Evolutionary conservation across 768 basidiomycete genomes (phyloP).

Genomic region (Trametes coccinea): DNA sequence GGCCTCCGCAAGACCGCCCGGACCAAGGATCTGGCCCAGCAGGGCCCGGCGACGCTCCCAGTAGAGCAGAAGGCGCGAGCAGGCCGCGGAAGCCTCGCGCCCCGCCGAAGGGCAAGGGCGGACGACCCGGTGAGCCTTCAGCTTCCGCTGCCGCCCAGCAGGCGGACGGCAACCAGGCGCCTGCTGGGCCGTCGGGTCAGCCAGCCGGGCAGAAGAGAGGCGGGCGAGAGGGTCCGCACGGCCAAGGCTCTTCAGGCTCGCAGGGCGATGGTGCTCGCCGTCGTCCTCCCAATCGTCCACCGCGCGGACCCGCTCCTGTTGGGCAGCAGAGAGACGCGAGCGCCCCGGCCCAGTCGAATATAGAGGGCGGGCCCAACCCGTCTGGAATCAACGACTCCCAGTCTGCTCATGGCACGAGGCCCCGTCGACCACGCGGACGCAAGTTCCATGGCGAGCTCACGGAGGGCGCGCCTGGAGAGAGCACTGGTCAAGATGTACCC

Average conservation of each 20-base stretch:
- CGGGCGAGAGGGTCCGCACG: background rate
- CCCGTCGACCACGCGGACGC: slow-evolving; percentile 11
- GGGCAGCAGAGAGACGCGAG: background rate
- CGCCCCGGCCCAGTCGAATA: too few relatives aligned
- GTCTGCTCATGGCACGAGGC: background rate
- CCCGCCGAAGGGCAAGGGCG: background rate
- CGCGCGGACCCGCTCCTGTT: background rate
- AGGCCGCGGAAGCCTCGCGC: slow-evolving; percentile 22
- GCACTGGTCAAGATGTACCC: background rate
- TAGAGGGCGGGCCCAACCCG: too few relatives aligned
- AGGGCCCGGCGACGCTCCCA: background rate
- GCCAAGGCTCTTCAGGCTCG: background rate
- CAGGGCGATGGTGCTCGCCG: background rate
- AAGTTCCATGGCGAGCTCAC: slow-evolving; percentile 17
- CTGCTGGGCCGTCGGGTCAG: background rate
- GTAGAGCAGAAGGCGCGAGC: slow-evolving; percentile 13
- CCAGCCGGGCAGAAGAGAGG: background rate
- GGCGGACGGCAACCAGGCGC: background rate
- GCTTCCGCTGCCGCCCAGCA: background rate
- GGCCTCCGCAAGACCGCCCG: background rate
- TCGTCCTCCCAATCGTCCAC: background rate
- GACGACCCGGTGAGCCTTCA: slow-evolving; percentile 12
- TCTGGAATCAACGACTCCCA: background rate
- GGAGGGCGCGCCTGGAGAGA: background rate
- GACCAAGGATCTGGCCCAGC: background rate